A percentile compares a stretch with the other conserved stretches of the same genome.
These are phyloP conservation scores for Calocybe gangraenosa DNA, from an alignment of 768 basidiomycete genomes.

Conservation along the genomic window DNA sequence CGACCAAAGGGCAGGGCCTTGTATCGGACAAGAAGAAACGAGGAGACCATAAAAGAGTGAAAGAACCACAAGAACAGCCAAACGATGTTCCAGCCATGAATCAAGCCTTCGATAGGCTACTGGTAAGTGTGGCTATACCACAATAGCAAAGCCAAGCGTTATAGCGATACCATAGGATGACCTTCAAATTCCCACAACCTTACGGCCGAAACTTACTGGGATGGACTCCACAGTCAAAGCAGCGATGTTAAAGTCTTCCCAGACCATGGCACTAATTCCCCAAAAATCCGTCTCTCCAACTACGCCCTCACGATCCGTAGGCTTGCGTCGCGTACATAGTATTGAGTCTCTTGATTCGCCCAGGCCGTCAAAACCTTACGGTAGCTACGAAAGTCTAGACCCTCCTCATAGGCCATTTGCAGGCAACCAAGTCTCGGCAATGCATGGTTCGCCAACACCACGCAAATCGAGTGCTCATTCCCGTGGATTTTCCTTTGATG, in stretches of 20 bases:
- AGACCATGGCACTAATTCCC: slow-evolving; percentile 47
- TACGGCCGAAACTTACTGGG: slow-evolving; percentile 72
- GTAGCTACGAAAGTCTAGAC: slow-evolving; percentile 35
- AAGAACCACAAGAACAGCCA: slow-evolving; percentile 7
- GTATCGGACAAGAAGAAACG: slow-evolving; percentile 37
- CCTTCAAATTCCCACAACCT: slow-evolving; percentile 76
- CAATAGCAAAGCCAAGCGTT: background rate
- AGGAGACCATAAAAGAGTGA: slow-evolving; percentile 21
- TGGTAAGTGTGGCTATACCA: slow-evolving; percentile 46
- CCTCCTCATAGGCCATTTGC: slow-evolving; percentile 33
- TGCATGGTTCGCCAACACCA: slow-evolving; percentile 28
- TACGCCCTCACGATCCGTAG: slow-evolving; percentile 42
- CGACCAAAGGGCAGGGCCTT: slow-evolving; percentile 29
- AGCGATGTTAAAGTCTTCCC: slow-evolving; percentile 87
- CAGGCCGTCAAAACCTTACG: slow-evolving; percentile 33
- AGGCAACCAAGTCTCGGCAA: slow-evolving; percentile 33
- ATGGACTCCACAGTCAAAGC: slow-evolving; percentile 88
- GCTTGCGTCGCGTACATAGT: slow-evolving; percentile 66
- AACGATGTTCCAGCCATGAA: slow-evolving; percentile 40
- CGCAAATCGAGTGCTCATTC: slow-evolving; percentile 43
- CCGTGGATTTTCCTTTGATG: slow-evolving; percentile 62
- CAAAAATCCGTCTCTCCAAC: slow-evolving; percentile 27
- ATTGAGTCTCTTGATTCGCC: slow-evolving; percentile 67
- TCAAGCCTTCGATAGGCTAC: slow-evolving; percentile 74
- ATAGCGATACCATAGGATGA: slow-evolving; percentile 56